Base-by-base conservation (phyloP, 148 eudicot species). In the Chenopodium berlandieri region DNA sequence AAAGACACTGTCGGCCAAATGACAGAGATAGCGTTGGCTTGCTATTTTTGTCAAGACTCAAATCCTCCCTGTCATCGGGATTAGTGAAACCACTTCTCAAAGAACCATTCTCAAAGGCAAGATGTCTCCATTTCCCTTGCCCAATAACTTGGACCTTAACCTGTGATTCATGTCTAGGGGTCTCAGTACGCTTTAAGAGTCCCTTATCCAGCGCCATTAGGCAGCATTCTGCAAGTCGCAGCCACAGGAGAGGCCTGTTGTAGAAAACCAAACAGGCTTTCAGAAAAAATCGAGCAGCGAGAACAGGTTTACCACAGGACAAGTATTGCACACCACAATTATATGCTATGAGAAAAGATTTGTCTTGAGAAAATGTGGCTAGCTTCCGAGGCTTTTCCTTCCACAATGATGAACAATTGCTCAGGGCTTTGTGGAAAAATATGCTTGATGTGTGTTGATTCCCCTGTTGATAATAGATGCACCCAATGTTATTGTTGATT, bases 141-240 rank as follows among this genome's bases (percentile, higher is more conserved):
- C 99, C 98, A 69, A 94, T 71, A 78, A 94, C 92, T 73, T 83
- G 88, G 72, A 90, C 95, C 71, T 80, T 87, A 79, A 91, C 80
- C 75, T 85, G 91, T 48, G 88, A 86, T 47, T 86, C 86, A 63
- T 80, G 78, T 34, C 80, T 80, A 75, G 79, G 62, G 27, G 83
- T 31, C 20, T 76, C 86, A 71, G 72, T 32, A 48, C 84, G 82
- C 75, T 82, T 83, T 66, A 89, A 67, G 17, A 91, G 87, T 56
- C 95, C 95, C 85, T 89, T 92, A 73, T 92, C 93, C 32, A 87
- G 75, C 20, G 92, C 95, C 90, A 91, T 79, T 62, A 96, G 77
- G 86, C 98, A 96, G 79, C 99, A 96, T 81, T 96, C 99, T 56
- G 97, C 98, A 67, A 94, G 86, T 67, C 98, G 86, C 60, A 96